A percentile compares a stretch with the other conserved stretches of the same genome.
These are phyloP conservation scores for Pittosporum tobira DNA, from an alignment of 129 eudicot species.

Conservation along the genomic window DNA sequence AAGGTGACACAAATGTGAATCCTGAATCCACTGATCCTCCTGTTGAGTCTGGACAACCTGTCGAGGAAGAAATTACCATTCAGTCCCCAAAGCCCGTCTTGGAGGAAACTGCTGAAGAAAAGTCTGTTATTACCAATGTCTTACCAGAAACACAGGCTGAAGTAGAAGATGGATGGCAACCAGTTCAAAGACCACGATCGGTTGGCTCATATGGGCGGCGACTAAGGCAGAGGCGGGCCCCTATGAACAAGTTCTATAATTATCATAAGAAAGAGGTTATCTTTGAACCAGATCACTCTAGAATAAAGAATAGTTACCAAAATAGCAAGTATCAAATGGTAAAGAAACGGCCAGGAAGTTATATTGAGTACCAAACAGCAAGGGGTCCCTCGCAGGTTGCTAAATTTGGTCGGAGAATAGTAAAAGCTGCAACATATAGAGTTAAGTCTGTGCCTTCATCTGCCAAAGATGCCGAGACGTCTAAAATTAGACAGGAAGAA, in stretches of 20 bases:
- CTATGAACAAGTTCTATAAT: slow-evolving; percentile 42
- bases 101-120: slow-evolving; percentile 27
- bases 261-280: slow-evolving; percentile 69
- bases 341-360: slow-evolving; percentile 66
- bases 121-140: slow-evolving; percentile 31
- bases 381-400: slow-evolving; percentile 47
- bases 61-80: slow-evolving; percentile 33
- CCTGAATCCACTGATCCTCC: slow-evolving; percentile 19
- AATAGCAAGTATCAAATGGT: slow-evolving; percentile 49
- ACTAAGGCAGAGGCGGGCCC: slow-evolving; percentile 53
- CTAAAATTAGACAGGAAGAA: slow-evolving; percentile 33
- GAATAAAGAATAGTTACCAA: slow-evolving; percentile 45
- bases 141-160: slow-evolving; percentile 42
- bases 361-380: slow-evolving; percentile 61
- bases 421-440: slow-evolving; percentile 79
- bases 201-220: slow-evolving; percentile 63
- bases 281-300: slow-evolving; percentile 52
- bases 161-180: slow-evolving; percentile 98
- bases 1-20: slow-evolving; percentile 24
- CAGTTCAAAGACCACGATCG: slow-evolving; percentile 85
- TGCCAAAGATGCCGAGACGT: slow-evolving; percentile 36
- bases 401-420: slow-evolving; percentile 70
- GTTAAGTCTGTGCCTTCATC: slow-evolving; percentile 75
- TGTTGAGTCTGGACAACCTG: slow-evolving; percentile 22
- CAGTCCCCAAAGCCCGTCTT: slow-evolving; percentile 18